Evolutionary conservation across 2,329 filamentous ascomycete species (phyloP).

Genomic region (Penicillium verrucosum): DNA sequence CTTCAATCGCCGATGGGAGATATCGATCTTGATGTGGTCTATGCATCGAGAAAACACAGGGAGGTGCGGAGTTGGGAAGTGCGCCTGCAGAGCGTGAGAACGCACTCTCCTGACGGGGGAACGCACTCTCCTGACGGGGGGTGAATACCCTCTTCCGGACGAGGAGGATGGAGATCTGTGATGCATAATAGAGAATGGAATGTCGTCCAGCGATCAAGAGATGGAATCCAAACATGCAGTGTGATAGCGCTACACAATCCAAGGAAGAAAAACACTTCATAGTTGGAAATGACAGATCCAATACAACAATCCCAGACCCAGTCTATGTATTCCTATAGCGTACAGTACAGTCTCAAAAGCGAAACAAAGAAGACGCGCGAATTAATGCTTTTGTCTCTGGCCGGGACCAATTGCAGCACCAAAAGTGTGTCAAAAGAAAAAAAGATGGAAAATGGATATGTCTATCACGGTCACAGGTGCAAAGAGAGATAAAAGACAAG

Average conservation of each 20-base stretch:
- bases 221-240: not conserved
- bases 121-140: too few species aligned
- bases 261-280: not conserved
- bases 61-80: not conserved
- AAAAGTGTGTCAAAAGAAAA: slow-evolving; percentile 16
- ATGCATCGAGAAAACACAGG: not conserved
- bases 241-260: not conserved
- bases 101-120: too few species aligned
- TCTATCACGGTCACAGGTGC: slow-evolving; percentile 17
- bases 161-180: not conserved
- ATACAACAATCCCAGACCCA: slow-evolving; percentile 18
- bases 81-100: not conserved
- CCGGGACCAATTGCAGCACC: slow-evolving; percentile 8
- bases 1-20: not conserved
- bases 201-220: not conserved
- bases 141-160: too few species aligned
- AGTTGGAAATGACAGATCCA: slow-evolving; percentile 8
- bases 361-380: slow-evolving; percentile 12
- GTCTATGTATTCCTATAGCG: slow-evolving; percentile 31
- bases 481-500: slow-evolving; percentile 6
- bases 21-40: not conserved
- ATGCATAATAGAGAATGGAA: not conserved
- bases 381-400: slow-evolving; percentile 25
- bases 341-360: slow-evolving; percentile 21
- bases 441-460: slow-evolving; percentile 19